Conservation (phyloP, 495 filamentous ascomycete genomes). For the Articulospora tetracladia region DNA sequence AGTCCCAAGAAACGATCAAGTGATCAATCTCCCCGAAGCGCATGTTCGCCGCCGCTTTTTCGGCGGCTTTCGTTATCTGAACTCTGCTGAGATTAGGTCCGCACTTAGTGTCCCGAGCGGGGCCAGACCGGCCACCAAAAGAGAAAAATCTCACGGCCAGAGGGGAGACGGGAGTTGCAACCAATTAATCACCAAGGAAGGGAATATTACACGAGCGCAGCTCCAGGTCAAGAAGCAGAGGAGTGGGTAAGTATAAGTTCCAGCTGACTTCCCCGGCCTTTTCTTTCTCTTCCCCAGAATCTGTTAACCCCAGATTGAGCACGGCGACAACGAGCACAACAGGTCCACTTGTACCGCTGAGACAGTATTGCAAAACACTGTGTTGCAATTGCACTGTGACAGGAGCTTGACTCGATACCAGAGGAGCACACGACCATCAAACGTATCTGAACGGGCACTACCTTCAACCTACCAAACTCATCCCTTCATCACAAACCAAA, state of each 20-base stretch:
- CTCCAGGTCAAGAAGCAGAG: background rate
- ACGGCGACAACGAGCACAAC: too few relatives aligned
- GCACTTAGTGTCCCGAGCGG: background rate
- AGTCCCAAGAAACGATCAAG: background rate
- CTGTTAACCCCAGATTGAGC: background rate
- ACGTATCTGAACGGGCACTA: too few relatives aligned
- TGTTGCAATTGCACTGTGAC: too few relatives aligned
- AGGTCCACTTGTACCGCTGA: too few relatives aligned
- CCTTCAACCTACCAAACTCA: background rate
- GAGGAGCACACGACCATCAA: too few relatives aligned
- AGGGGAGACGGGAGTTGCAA: background rate
- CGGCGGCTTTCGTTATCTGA: background rate
- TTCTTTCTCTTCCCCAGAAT: background rate
- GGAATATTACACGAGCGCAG: too few relatives aligned
- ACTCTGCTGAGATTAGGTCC: background rate
- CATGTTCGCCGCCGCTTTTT: background rate
- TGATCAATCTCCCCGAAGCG: background rate
- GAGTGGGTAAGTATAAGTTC: background rate
- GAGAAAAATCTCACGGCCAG: constrained; percentile 1
- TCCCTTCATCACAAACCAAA: background rate
- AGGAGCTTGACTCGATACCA: too few relatives aligned
- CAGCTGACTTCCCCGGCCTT: background rate
- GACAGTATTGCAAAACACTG: too few relatives aligned
- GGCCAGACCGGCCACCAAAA: background rate
- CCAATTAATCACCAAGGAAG: too few relatives aligned